phyloP scores from a whole-genome alignment of 805 yeast genomes.

The Saturnispora ahearnii region DNA sequence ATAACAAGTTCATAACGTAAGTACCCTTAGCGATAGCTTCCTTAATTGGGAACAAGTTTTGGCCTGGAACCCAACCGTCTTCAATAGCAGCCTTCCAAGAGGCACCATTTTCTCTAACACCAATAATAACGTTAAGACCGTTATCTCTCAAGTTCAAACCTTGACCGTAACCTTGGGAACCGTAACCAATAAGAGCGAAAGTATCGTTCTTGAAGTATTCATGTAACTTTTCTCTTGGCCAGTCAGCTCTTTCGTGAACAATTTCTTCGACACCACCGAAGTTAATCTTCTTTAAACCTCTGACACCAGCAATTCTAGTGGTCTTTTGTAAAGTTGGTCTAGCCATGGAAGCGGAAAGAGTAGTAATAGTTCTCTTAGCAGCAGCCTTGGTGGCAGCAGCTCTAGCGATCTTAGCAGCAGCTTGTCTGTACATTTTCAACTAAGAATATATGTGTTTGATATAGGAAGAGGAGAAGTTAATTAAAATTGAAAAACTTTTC shows the following conservation, averaged over 20 bases:
- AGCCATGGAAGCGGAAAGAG: constrained; percentile 20
- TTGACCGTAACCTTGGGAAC: constrained; percentile 99
- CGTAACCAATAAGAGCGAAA: constrained; percentile 96
- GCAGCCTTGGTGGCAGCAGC: constrained; percentile 52
- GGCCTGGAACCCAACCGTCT: constrained; percentile 99
- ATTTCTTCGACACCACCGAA: constrained; percentile 92
- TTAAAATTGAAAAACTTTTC: background rate
- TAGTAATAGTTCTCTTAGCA: constrained; percentile 21
- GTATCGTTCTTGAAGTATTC: constrained; percentile 98
- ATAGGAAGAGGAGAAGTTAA: background rate
- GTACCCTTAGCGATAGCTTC: constrained; percentile 94
- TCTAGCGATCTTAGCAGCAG: constrained; percentile 41
- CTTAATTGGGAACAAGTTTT: constrained; percentile 88
- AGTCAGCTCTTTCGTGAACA: constrained; percentile 98
- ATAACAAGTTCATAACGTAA: constrained; percentile 91
- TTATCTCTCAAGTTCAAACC: constrained; percentile 99
- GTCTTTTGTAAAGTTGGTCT: constrained; percentile 38
- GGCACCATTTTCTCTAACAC: constrained; percentile 98
- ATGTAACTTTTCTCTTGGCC: constrained; percentile 96
- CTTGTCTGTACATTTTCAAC: constrained; percentile 31
- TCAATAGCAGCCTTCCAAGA: constrained; percentile 99
- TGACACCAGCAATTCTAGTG: constrained; percentile 43
- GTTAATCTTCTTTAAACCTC: constrained; percentile 95
- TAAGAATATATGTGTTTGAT: background rate
- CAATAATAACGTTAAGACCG: constrained; percentile 94